Base-by-base conservation (phyloP, 305 asterid species). In the Fraxinus xanthoxyloides region DNA sequence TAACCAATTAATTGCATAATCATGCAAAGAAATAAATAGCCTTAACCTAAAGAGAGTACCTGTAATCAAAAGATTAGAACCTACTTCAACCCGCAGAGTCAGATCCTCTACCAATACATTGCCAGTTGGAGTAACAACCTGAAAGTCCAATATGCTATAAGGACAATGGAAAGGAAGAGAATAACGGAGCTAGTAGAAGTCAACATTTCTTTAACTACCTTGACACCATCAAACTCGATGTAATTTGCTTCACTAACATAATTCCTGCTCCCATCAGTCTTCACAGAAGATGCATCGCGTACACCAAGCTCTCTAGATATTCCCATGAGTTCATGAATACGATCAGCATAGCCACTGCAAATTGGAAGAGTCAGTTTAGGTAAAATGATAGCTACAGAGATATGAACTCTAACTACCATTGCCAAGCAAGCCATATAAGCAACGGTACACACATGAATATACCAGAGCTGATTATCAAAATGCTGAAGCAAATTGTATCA, bases 271-370 rank as follows among this genome's bases (percentile, higher is more conserved):
- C 97, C 98, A 87, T 92, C 93, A 85, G 90, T 86, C 81, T 88
- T 97, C 82, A 88, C 87, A 79, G 95, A 90, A 85, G 98, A 92
- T 81, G 88, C 80, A 87, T 91, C 97, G 61, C 87, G 91, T 65
- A 85, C 85, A 79, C 92, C 85, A 83, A 97, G 92, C 83, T 97
- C 98, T 90, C 96, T 91, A 69, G 97, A 92, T 88, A 94, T 85
- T 84, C 90, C 87, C 93, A 97, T 82, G 90, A 97, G 98, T 86
- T 97, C 99, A 81, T 93, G 98, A 87, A 97, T 97, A 81, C 99
- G 98, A 89, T 92, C 98, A 82, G 99, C 99, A 54, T 97, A 97
- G 76, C 99, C 99, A 89, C 99, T 97, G 97, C 85, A 90, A 70
- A 82, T 70, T 40, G 80, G 84, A 89, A 83, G 67, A 48, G 84